phyloP scores from a whole-genome alignment of 331 rosid species.

The Quercus tomentella region DNA sequence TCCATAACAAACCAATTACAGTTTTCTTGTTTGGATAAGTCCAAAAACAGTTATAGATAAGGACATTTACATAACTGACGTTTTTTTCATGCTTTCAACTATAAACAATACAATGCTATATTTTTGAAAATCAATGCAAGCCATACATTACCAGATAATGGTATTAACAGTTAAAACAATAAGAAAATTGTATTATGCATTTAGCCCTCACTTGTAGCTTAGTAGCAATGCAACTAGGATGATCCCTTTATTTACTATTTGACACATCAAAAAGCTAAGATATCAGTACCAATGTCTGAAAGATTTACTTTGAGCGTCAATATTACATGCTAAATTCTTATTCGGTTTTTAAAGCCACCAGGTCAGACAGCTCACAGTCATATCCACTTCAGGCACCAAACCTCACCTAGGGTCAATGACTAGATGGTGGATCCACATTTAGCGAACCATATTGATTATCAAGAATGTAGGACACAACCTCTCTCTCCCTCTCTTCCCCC shows the following conservation, averaged over 20 bases:
- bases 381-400: not conserved
- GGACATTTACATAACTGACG: not conserved
- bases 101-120: not conserved
- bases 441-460: not conserved
- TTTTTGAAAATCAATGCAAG: not conserved
- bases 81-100: not conserved
- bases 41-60: not conserved
- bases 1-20: not conserved
- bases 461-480: not conserved
- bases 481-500: no score
- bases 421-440: not conserved
- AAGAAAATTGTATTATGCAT: not conserved
- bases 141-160: not conserved
- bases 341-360: not conserved
- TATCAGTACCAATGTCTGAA: not conserved
- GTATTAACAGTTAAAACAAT: not conserved
- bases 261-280: no score
- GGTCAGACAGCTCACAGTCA: not conserved
- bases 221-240: no score
- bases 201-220: not conserved
- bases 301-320: not conserved
- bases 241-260: no score
- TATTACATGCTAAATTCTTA: not conserved
- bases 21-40: no score
- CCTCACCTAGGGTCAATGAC: not conserved